Base-by-base conservation (phyloP, 495 filamentous ascomycete species). In the Astrocystis sublimbata region DNA sequence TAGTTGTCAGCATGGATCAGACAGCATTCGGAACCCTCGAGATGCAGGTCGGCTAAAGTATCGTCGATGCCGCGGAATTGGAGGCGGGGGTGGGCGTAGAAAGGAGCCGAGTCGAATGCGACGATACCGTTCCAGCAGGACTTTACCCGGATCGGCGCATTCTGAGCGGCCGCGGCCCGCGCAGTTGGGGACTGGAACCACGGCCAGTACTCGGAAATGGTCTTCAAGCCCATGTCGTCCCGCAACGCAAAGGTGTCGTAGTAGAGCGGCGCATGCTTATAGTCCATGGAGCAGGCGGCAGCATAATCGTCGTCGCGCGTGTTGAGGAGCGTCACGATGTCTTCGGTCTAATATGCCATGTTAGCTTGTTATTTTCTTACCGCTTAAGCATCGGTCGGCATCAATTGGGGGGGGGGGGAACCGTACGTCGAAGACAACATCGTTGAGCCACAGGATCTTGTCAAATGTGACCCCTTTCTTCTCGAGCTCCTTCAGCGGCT, bases 171-270 rank as follows among this genome's bases (percentile, higher is more conserved):
- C 0, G 89, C 85, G 9, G 80, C 68, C 35, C 85, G 79, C 9
- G 91, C 91, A 13, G 69, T 71, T 0, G 75, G 65, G 3, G 88
- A 81, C 30, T 81, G 78, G 67, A 96, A 96, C 75, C 88, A 96
- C 0, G 92, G 92, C 85, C 89, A 96, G 41, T 72, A 60, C 5
- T 70, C 67, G n/a, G 70, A 72, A 15, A 68, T 50, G 23, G 81
- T 88, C 59, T 85, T 80, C 60, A 85, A 71, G 46, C 91, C 92
- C 3, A 77, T 63, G 7, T 76, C 74, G 69, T 96, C 92, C 2
- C 92, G 88, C 6, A 93, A 79, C 19, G 92, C 92, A 69, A 96
- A 94, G 2, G 90, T 92, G 68, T 96, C 92, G 74, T 94, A 93
- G 75, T 87, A 92, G 3, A 65, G 36, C 3, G 89, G 87, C 0